Evolutionary conservation across 2,329 filamentous ascomycete species (phyloP), one percentile per base, ranked within the genome.

Genomic region (Stagonosporopsis cucurbitacearum): DNA sequence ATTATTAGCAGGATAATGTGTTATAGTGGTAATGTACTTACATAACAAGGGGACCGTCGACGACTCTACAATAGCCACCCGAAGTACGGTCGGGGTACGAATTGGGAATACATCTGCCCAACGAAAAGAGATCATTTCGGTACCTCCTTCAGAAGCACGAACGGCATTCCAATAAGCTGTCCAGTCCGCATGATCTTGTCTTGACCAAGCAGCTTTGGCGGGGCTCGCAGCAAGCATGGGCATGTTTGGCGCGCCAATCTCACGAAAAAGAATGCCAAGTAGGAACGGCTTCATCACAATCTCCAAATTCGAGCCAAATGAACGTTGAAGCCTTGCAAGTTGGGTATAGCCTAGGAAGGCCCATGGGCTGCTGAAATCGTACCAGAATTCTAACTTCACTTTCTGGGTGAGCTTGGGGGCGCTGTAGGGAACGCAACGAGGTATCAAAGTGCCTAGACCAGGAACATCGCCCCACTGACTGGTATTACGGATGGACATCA

Each of bases 331-430:
- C 4, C 70, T 52, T 3, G 66, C 54, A 1, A 75, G 60, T 32
- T 74, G 72, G 1, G 70, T 70, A 57, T 70, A 74, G 8, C 69
- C 72, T 2, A 75, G 42, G 42, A 72, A 74, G 0, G 70, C 71
- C 72, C 72, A 74, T 0, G 72, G 72, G 33, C 63, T 68, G 41
- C 67, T 70, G 47, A 74, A 75, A 20, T 74, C 72, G 45, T 64
- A 74, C 72, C 71, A 74, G 28, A 74, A 74, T 26, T 74, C 67
- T 1, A 75, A 9, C 30, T 54, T 66, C 1, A 64, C 57, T 40
- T 42, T 60, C 8, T 32, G 45, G 2, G 25, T 50, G 6, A 60
- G 23, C 19, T 39, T 48, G 22, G 59, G 11, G 11, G 19, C n/a
- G 8, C 12, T 63, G 19, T 44, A 32, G 3, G 58, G 33, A 0